These are phyloP conservation scores for Botrytis cinerea DNA, from an alignment of 2,329 filamentous ascomycete species.

Conservation along the genomic window DNA sequence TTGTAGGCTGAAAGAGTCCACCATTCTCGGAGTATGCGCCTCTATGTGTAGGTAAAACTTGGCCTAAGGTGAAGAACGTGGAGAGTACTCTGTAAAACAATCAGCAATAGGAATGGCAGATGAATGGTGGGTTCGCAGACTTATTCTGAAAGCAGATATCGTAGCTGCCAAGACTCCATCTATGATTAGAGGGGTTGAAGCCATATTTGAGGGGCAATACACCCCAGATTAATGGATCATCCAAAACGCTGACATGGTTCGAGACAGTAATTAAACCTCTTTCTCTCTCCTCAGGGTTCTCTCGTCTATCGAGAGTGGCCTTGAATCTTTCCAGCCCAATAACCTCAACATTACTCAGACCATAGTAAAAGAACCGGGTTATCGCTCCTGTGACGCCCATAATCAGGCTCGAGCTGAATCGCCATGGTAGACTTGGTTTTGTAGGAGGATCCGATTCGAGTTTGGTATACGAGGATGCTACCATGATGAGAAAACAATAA, in stretches of 20 bases:
- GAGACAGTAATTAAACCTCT: constrained; percentile 86
- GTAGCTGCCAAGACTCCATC: constrained; percentile 89
- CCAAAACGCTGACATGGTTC: constrained; percentile 84
- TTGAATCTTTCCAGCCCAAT: constrained; percentile 76
- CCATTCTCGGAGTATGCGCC: constrained; percentile 71
- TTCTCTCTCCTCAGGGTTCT: constrained; percentile 64
- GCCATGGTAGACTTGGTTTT: constrained; percentile 59
- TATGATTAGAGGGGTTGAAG: constrained; percentile 71
- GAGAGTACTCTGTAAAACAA: constrained; percentile 58
- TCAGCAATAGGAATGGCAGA: constrained; percentile 1
- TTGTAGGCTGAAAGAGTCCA: constrained; percentile 86
- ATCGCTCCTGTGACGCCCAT: constrained; percentile 74
- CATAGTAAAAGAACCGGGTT: constrained; percentile 73
- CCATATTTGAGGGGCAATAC: constrained; percentile 74
- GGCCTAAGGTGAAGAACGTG: constrained; percentile 84
- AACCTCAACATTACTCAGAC: constrained; percentile 73
- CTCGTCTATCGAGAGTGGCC: constrained; percentile 71
- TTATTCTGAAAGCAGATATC: constrained; percentile 92
- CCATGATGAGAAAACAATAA: constrained; percentile 8
- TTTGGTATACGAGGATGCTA: constrained; percentile 23
- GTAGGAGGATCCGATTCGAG: constrained; percentile 26
- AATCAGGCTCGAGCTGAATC: constrained; percentile 68
- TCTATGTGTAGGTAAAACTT: constrained; percentile 88
- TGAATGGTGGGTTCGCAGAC: constrained; percentile 50
- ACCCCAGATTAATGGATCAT: constrained; percentile 95